Conservation (phyloP, 2,329 filamentous ascomycete species). For the Cytospora leucostoma region DNA sequence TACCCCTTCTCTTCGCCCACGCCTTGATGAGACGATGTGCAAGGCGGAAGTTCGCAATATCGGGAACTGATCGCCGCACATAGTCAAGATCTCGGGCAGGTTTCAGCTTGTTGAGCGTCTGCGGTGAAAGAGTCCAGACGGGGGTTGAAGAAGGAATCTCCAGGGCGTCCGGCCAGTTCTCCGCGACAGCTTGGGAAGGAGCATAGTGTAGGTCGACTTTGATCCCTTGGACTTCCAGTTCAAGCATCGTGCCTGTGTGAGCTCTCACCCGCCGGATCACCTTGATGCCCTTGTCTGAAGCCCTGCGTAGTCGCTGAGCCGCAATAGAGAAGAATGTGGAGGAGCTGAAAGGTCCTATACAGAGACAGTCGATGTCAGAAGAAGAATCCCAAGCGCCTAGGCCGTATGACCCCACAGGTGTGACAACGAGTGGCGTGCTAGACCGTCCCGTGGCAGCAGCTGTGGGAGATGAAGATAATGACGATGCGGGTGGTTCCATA, state of each 20-base stretch:
- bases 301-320: constrained; percentile 54
- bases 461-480: constrained; percentile 21
- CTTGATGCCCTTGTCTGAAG: constrained; percentile 44
- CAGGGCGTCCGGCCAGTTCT: constrained; percentile 53
- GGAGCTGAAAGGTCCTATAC: constrained; percentile 62
- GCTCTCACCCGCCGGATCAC: constrained; percentile 61
- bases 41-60: constrained; percentile 57
- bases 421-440: constrained; percentile 49
- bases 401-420: constrained; percentile 67
- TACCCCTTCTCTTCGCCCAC: constrained; percentile 62
- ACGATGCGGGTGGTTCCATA: constrained; percentile 34
- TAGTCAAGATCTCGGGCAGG: constrained; percentile 64
- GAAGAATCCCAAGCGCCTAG: constrained; percentile 61
- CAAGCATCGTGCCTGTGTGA: constrained; percentile 63
- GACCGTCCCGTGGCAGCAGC: constrained; percentile 29
- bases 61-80: constrained; percentile 60
- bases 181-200: constrained; percentile 55
- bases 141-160: constrained; percentile 52
- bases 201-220: constrained; percentile 69
- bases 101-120: constrained; percentile 63
- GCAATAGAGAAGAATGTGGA: constrained; percentile 63
- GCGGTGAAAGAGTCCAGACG: constrained; percentile 56
- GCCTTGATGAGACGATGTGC: constrained; percentile 62
- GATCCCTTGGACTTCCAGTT: constrained; percentile 58
- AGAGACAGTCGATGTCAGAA: constrained; percentile 68